Base-by-base conservation (phyloP, 805 yeast genomes). In the Metschnikowia santaceciliae region DNA sequence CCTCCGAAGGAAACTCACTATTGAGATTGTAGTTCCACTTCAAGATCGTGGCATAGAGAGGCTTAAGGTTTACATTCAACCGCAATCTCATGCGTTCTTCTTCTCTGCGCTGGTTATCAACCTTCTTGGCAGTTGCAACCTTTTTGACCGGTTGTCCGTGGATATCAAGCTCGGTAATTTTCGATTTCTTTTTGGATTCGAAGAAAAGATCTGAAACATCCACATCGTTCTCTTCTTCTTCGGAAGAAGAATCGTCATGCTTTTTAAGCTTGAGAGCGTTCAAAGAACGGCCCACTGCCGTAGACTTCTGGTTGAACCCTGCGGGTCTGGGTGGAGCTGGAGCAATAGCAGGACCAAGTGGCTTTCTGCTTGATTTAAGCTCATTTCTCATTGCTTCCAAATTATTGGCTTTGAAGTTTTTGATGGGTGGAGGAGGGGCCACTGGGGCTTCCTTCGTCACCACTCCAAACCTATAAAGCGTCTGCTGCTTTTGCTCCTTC, bases 51-150 rank as follows among this genome's bases (percentile, higher is more conserved):
- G 73, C 70, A 63, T 92, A 90, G 5, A 95, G 72, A 1, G 95
- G 90, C 52, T 80, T 83, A 63, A 90, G 68, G 60, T 86, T 88
- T 11, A 90, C 90, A 61, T 86, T 83, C 48, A 92, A 71, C 56
- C 98, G 77, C 56, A 79, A 72, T 56, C 95, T 79, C 91, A 90
- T 88, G 48, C 83, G 72, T 53, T 86, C 86, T 63, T 86, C 91
- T 37, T 84, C 92, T 34, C 73, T 72, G 14, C 78, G 68, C 10
- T 68, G 67, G 17, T 59, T 56, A 49, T 70, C 69, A 30, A 73
- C 61, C 46, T 68, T 73, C 35, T 64, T 68, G 5, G 65, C 56
- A 4, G 55, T 51, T 10, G 61, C 57, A 3, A 53, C 36, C 38
- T 58, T 68, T 5, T 55, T 44, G 6, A 72, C 48, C 3, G 75